These are phyloP conservation scores for Pseudisothecium myosuroides DNA, from an alignment of 225 moss, liverwort and hornwort genomes.

Conservation along the genomic window DNA sequence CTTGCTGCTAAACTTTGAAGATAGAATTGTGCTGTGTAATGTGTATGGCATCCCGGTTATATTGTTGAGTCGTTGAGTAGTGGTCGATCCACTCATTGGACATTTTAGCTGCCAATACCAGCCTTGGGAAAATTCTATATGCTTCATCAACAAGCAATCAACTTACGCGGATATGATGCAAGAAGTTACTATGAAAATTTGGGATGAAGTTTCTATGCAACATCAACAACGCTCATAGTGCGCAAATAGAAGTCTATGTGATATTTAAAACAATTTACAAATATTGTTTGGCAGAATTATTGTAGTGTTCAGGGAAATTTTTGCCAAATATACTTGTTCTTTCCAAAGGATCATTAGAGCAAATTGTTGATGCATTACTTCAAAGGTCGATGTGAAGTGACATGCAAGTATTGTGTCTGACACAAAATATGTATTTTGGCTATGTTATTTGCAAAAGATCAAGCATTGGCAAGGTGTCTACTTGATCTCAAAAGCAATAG, in stretches of 20 bases:
- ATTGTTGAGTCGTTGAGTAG: neutral
- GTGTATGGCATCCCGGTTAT: neutral
- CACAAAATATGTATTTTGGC: too few species aligned
- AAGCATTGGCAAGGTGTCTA: too few species aligned
- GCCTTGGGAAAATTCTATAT: neutral
- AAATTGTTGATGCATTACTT: neutral
- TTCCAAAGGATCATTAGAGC: accelerated
- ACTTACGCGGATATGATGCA: accelerated
- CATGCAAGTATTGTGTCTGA: too few species aligned
- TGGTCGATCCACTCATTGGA: neutral
- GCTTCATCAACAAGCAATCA: neutral
- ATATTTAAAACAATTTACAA: accelerated
- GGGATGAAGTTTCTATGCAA: neutral
- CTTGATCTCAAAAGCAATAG: too few species aligned
- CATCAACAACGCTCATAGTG: neutral
- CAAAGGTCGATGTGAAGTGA: neutral
- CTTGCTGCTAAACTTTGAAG: neutral
- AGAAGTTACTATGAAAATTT: neutral
- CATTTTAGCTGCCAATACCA: neutral
- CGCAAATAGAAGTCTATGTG: accelerated
- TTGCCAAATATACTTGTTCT: neutral
- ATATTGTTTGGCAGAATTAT: neutral
- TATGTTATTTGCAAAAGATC: too few species aligned
- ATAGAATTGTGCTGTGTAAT: neutral
- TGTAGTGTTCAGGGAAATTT: neutral